phyloP scores from a whole-genome alignment of 305 asterid species.

The Caryopteris hybrid region DNA sequence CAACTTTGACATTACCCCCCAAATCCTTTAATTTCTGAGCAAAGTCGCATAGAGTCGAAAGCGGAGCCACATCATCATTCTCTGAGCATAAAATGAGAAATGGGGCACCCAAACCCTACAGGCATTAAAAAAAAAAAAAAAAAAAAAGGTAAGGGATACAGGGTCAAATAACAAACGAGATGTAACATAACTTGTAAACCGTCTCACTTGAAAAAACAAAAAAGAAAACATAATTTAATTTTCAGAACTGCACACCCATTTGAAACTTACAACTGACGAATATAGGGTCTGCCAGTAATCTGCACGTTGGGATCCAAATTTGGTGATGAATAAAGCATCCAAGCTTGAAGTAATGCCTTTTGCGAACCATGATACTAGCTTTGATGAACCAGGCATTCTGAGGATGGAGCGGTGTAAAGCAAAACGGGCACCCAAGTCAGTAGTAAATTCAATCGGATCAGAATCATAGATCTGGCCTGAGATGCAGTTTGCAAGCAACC shows the following conservation, averaged over 20 bases:
- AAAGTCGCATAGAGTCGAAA: conserved; percentile 45
- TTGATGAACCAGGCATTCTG: conserved; percentile 74
- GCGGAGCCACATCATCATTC: conserved; percentile 63
- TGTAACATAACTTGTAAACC: background rate
- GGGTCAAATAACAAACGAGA: conserved; percentile 9
- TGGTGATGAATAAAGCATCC: conserved; percentile 87
- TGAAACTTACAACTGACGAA: conserved; percentile 71
- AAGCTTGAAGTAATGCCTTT: conserved; percentile 69
- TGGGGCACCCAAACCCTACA: conserved; percentile 74
- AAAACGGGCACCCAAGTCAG: conserved; percentile 71
- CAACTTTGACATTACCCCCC: conserved; percentile 67
- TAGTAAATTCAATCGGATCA: conserved; percentile 73
- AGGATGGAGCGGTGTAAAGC: conserved; percentile 57
- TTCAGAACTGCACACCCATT: conserved; percentile 4
- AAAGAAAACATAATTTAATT: conserved; percentile 6
- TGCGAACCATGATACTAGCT: conserved; percentile 60
- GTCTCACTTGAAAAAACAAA: conserved; percentile 3
- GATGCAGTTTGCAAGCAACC: conserved; percentile 66
- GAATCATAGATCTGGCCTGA: conserved; percentile 90
- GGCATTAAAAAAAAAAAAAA: no score
- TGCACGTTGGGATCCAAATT: conserved; percentile 68
- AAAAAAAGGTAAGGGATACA: conserved; percentile 8
- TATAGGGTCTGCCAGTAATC: conserved; percentile 81
- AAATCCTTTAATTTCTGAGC: conserved; percentile 56
- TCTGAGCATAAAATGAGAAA: conserved; percentile 75